Percentiles rank a stretch among this genome's conserved stretches.
These are phyloP conservation scores for Postia placenta DNA, from an alignment of 768 basidiomycete genomes.

Conservation along the genomic window DNA sequence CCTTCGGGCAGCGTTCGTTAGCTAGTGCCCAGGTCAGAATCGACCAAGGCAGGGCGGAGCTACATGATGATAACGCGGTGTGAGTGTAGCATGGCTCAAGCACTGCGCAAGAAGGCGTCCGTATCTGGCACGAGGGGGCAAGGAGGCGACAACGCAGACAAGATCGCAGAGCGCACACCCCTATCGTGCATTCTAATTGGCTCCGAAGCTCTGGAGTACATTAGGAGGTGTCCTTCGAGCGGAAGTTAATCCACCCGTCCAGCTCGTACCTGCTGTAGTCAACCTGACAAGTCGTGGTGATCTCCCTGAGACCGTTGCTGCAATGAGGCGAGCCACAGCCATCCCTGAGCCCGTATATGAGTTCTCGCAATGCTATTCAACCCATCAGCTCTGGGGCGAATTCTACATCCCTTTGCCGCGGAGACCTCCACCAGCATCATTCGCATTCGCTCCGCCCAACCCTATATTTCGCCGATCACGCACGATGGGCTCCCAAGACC, in stretches of 20 bases:
- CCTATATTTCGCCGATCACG: not conserved
- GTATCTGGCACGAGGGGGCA: conserved; percentile 22
- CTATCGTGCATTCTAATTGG: conserved; percentile 7
- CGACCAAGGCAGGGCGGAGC: not conserved
- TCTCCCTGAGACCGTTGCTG: not conserved
- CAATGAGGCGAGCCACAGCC: not conserved
- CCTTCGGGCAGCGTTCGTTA: no score
- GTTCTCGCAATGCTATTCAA: not conserved
- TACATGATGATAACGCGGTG: not conserved
- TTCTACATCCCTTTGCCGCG: not conserved
- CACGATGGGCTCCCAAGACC: not conserved
- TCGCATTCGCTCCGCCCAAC: not conserved
- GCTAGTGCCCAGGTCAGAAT: not conserved
- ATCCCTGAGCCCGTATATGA: not conserved
- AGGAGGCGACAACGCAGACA: conserved; percentile 14
- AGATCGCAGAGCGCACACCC: conserved; percentile 6
- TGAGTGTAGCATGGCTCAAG: not conserved
- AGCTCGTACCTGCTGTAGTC: not conserved
- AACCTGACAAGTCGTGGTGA: not conserved
- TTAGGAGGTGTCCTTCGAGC: not conserved
- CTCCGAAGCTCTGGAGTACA: not conserved
- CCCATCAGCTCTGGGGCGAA: not conserved
- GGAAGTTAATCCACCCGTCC: not conserved
- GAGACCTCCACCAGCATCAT: not conserved
- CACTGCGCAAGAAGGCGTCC: conserved; percentile 6